Evolutionary conservation across 805 yeast species (phyloP).

Genomic region (Limtongia smithiae): DNA sequence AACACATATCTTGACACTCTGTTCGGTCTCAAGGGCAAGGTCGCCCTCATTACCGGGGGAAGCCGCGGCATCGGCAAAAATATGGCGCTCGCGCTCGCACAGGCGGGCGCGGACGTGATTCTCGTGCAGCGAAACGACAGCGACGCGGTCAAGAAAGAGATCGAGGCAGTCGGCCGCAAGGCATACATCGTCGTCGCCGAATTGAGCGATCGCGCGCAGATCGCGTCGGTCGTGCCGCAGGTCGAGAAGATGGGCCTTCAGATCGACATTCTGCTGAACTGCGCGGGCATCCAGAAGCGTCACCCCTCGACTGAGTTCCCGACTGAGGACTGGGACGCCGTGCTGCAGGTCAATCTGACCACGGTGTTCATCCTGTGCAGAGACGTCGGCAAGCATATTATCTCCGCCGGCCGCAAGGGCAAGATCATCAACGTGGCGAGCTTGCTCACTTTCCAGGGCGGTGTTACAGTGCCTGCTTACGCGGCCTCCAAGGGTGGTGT

Average conservation of each 20-base stretch:
- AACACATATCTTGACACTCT: conserved; percentile 7
- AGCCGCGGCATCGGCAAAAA: conserved; percentile 57
- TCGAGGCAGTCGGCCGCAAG: conserved; percentile 34
- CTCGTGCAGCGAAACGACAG: conserved; percentile 34
- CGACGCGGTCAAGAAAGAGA: conserved; percentile 32
- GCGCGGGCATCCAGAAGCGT: conserved; percentile 44
- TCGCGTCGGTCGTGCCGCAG: conserved; percentile 35
- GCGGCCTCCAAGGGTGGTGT: conserved; percentile 45
- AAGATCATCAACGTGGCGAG: conserved; percentile 46
- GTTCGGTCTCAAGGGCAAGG: conserved; percentile 44
- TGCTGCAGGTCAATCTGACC: conserved; percentile 43
- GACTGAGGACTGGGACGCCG: conserved; percentile 40
- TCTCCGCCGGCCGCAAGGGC: conserved; percentile 39
- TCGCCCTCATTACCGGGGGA: conserved; percentile 51
- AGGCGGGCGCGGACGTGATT: conserved; percentile 46
- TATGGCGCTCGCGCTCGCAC: conserved; percentile 51
- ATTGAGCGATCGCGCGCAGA: conserved; percentile 35
- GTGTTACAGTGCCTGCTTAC: conserved; percentile 41
- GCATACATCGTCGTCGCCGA: conserved; percentile 32
- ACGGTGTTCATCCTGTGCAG: conserved; percentile 42
- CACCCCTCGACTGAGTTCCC: conserved; percentile 39
- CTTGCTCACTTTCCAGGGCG: conserved; percentile 44
- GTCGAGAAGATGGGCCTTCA: conserved; percentile 36
- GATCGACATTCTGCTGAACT: conserved; percentile 44
- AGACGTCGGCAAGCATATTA: conserved; percentile 41